These are phyloP conservation scores for Sarocladium strictum DNA, from an alignment of 2,329 filamentous ascomycete species.

Conservation along the genomic window DNA sequence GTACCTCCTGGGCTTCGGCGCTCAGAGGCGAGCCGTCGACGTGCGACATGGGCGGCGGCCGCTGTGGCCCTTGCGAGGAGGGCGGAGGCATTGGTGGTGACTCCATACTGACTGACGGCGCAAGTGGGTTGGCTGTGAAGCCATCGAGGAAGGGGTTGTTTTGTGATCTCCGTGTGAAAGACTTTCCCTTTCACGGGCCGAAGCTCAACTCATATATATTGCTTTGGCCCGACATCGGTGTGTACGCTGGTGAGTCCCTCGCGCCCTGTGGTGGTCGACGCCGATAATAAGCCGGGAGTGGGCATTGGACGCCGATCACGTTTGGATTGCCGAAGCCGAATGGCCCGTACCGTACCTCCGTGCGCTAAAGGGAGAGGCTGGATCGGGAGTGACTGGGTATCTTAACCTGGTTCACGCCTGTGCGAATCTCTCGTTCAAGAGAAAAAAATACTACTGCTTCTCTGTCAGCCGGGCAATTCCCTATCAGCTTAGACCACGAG, in stretches of 20 bases:
- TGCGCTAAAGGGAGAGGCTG: too few relatives aligned
- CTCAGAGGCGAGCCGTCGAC: constrained; percentile 5
- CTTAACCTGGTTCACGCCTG: too few relatives aligned
- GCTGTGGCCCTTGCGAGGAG: too few relatives aligned
- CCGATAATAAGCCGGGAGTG: constrained; percentile 6
- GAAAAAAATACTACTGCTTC: too few relatives aligned
- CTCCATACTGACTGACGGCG: background rate
- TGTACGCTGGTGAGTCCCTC: constrained; percentile 3
- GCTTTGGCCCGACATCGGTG: background rate
- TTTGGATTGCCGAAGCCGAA: background rate
- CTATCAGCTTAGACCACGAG: too few relatives aligned
- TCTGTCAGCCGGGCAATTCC: too few relatives aligned
- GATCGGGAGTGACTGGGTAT: too few relatives aligned
- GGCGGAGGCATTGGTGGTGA: background rate
- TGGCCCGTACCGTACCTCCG: background rate
- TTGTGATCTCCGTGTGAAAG: background rate
- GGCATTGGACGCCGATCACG: background rate
- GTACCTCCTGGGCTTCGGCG: background rate
- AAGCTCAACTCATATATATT: background rate
- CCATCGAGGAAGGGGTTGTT: background rate
- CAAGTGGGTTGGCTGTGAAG: background rate
- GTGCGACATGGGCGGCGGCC: constrained; percentile 3
- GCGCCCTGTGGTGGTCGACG: background rate
- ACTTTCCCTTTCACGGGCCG: background rate
- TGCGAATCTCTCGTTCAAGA: too few relatives aligned